phyloP scores from a whole-genome alignment of 192 early-diverging fungal genomes.

The Phlyctochytrium planicorne region DNA sequence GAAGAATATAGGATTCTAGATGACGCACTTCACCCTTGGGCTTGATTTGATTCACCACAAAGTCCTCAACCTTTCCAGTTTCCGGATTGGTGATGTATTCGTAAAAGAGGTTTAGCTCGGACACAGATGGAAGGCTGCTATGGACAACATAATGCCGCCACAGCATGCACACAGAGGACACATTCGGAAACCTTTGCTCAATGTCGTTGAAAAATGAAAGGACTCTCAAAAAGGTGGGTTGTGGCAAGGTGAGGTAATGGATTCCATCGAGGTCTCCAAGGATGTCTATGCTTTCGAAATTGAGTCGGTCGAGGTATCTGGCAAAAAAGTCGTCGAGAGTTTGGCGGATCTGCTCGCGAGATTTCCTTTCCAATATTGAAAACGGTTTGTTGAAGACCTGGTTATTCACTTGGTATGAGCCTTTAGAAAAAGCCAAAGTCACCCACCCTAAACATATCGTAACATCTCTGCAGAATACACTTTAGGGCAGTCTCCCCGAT shows the following conservation, averaged over 20 bases:
- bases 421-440: neutral
- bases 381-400: no score
- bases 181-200: slow-evolving; percentile 9
- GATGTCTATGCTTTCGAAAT: slow-evolving; percentile 22
- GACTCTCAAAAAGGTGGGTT: slow-evolving; percentile 13
- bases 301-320: slow-evolving; percentile 17
- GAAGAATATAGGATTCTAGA: neutral
- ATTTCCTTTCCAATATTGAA: neutral
- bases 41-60: slow-evolving; percentile 41
- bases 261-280: slow-evolving; percentile 25
- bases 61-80: slow-evolving; percentile 38
- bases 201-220: slow-evolving; percentile 16
- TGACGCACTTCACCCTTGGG: slow-evolving; percentile 40
- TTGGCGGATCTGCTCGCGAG: slow-evolving; percentile 1
- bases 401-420: no score
- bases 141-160: slow-evolving; percentile 35
- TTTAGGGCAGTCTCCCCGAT: slow-evolving; percentile 18
- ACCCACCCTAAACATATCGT: slow-evolving; percentile 22
- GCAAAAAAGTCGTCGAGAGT: slow-evolving; percentile 30
- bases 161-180: slow-evolving; percentile 12
- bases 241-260: slow-evolving; percentile 2
- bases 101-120: slow-evolving; percentile 24
- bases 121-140: slow-evolving; percentile 11
- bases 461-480: slow-evolving; percentile 1
- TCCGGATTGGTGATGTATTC: slow-evolving; percentile 40